Evolutionary conservation across 257 asterid species (phyloP), one percentile per base, ranked within the genome.

Genomic region (Eucommia ulmoides): DNA sequence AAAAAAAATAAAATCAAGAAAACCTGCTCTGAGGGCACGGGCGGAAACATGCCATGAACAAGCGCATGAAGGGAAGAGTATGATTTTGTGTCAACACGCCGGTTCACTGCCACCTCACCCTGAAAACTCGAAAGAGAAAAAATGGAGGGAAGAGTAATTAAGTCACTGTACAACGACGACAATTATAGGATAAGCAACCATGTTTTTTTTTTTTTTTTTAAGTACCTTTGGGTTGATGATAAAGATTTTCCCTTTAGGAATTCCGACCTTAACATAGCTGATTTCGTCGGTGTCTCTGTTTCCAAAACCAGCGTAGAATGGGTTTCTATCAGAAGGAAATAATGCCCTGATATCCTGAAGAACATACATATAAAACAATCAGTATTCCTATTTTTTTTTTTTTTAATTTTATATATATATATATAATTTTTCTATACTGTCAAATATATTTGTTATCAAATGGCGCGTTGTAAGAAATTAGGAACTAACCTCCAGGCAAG

Each of bases 271-370:
- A 21, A 89, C 83, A 66, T 89, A 89, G 83, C 98, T 85, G 44
- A 89, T 49, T 70, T 89, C 93, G 53, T 89, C 98, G 2, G 96
- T 89, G 66, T 89, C 92, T 66, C 96, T 69, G 74, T 89, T 89
- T 53, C 98, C 98, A 59, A 89, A 89, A 51, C 98, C 98, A 64
- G 98, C 98, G 72, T 89, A 89, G 63, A 89, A 89, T 19, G 98
- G 98, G 69, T 73, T 85, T 29, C 73, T 75, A 65, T 72, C 88
- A 16, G 69, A 67, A 59, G 98, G 96, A 71, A 89, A 85, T 72
- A 89, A 63, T 20, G 93, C 94, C 77, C 74, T 85, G 65, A 89
- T 83, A 52, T 65, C 93, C 79, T 73, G 64, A 19, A 20, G 15
- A 45, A 52, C 1, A 17, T 21, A 29, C 17, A 33, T 49, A 46